phyloP scores from a whole-genome alignment of 176 grass and related monocot genomes.

The Cenchrus purpureus region DNA sequence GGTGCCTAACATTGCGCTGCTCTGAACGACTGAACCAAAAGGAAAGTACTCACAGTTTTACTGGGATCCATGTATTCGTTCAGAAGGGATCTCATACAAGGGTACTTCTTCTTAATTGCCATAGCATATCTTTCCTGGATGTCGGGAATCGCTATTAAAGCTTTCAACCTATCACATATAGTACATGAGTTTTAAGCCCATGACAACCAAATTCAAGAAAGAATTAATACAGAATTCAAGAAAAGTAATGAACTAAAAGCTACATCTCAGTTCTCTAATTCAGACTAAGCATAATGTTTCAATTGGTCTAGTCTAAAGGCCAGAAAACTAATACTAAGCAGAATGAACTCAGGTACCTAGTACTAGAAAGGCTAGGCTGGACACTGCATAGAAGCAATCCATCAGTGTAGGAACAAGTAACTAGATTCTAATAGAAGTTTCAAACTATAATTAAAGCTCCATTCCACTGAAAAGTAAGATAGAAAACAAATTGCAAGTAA shows the following conservation, averaged over 20 bases:
- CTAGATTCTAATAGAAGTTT: neutral
- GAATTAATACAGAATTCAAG: no score
- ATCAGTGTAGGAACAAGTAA: conserved; percentile 1
- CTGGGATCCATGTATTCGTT: conserved; percentile 83
- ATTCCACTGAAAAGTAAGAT: conserved; percentile 26
- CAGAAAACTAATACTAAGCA: neutral
- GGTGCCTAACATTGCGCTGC: neutral
- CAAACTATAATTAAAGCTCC: neutral
- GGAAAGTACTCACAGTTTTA: conserved; percentile 66
- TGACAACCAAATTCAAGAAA: neutral
- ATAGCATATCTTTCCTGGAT: conserved; percentile 64
- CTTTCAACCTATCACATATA: conserved; percentile 65
- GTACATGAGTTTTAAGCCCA: conserved; percentile 2
- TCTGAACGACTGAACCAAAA: neutral
- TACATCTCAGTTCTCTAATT: neutral
- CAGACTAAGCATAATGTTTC: neutral
- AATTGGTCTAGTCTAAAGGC: neutral
- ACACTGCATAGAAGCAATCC: conserved; percentile 16
- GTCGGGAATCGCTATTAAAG: conserved; percentile 80
- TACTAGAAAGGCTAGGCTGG: neutral
- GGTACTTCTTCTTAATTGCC: conserved; percentile 81
- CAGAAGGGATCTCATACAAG: conserved; percentile 80
- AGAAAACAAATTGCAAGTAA: neutral
- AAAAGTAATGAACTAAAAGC: no score
- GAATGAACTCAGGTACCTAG: neutral